Evolutionary conservation across 2,329 filamentous ascomycete genomes (phyloP).

Genomic region (Helicocarpus griseus): DNA sequence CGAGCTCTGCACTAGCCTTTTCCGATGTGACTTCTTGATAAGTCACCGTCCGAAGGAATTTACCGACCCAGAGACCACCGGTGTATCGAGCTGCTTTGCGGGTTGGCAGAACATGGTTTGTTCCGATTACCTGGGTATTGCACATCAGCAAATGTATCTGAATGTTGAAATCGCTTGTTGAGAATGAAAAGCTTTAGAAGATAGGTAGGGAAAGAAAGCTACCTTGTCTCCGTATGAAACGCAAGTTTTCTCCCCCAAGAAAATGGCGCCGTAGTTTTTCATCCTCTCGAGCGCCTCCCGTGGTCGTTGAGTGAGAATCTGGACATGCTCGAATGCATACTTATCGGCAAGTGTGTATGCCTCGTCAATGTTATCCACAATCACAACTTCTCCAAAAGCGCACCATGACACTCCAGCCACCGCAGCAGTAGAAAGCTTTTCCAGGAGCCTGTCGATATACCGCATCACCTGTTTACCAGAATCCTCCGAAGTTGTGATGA

Average conservation of each 20-base stretch:
- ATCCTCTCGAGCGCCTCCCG: conserved; percentile 43
- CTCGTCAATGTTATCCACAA: conserved; percentile 36
- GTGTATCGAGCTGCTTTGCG: conserved; percentile 40
- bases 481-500: conserved; percentile 39
- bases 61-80: conserved; percentile 47
- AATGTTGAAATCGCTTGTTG: not conserved
- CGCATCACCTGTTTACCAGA: conserved; percentile 32
- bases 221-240: conserved; percentile 47
- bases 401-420: conserved; percentile 39
- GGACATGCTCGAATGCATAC: conserved; percentile 44
- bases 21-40: conserved; percentile 41
- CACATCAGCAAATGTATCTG: not conserved
- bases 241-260: conserved; percentile 44
- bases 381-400: conserved; percentile 37
- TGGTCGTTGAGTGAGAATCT: conserved; percentile 40
- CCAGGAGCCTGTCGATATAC: conserved; percentile 30
- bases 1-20: conserved; percentile 40
- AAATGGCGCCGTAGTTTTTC: conserved; percentile 42
- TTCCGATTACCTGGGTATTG: conserved; percentile 39
- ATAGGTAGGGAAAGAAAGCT: conserved; percentile 1
- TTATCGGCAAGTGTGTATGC: conserved; percentile 37
- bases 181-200: not conserved
- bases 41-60: conserved; percentile 43
- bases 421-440: conserved; percentile 34
- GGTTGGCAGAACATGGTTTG: conserved; percentile 47